Percentiles rank a stretch among this genome's conserved stretches.
Evolutionary conservation across 495 filamentous ascomycete genomes (phyloP).

Genomic region (Neurospora discreta): DNA sequence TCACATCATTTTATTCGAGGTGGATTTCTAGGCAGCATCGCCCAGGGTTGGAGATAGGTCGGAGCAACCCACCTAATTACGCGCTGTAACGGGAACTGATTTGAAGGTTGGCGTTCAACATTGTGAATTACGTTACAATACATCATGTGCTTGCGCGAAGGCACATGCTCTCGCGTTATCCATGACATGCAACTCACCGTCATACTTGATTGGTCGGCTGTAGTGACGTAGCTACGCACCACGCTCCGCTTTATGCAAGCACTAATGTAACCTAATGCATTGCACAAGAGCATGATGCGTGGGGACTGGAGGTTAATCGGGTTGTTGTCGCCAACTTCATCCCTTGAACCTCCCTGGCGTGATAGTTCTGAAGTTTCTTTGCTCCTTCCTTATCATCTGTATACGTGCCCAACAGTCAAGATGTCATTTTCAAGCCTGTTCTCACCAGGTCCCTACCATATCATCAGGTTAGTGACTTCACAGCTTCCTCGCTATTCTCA

Average conservation of each 20-base stretch:
- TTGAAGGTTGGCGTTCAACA: background rate
- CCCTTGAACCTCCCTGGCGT: background rate
- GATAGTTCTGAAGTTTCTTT: too few relatives aligned
- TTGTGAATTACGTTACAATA: background rate
- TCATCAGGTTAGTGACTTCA: constrained; percentile 48
- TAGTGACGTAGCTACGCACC: background rate
- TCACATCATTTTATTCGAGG: background rate
- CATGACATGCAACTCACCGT: background rate
- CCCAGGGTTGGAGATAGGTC: background rate
- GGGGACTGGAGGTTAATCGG: background rate
- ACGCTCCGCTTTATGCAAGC: background rate
- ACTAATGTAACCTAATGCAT: background rate
- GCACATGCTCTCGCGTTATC: constrained; percentile 21
- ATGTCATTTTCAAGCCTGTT: constrained; percentile 24
- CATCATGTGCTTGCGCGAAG: constrained; percentile 9
- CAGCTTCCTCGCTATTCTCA: background rate
- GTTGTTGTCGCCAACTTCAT: background rate
- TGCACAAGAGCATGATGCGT: background rate
- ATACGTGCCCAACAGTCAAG: background rate
- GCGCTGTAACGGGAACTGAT: background rate
- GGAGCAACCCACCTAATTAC: background rate
- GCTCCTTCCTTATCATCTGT: background rate
- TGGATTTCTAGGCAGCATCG: constrained; percentile 17
- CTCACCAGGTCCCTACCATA: constrained; percentile 63
- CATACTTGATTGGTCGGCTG: background rate